Base-by-base conservation (phyloP, 106 monocot genomes). In the Amphibolis antarctica region DNA sequence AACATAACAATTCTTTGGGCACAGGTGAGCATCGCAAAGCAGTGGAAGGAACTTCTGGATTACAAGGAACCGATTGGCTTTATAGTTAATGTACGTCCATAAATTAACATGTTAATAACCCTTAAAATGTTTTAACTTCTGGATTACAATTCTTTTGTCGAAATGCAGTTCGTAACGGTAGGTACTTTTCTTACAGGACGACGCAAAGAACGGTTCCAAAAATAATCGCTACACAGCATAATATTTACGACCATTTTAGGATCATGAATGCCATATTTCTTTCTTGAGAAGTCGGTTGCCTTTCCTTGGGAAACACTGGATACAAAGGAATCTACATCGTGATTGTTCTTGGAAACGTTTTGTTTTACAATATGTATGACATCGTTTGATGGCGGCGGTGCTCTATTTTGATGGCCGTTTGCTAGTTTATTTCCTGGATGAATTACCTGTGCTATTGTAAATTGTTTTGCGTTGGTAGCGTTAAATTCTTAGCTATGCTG, bases 1-100 rank as follows among this genome's bases (percentile, higher is more conserved):
- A 28, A 4, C 6, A 18, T 28, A 43, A 24, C 18, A 9, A 18
- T 44, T 44, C 28, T 14, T 23, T 58, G 10, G 15, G 62, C 42
- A 51, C 71, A 92, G 92, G 19, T 80, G 52, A 92, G 84, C 79
- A 92, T 92, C 69, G 92, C 82, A 47, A 74, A 67, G 55, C 87
- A 92, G 66, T 92, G 92, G 92, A 92, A 92, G 76, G 82, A 84
- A 69, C 69, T 87, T 26, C 61, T 92, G 42, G 92, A 92, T 47
- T 79, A 74, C 77, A 76, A 84, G 23, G 87, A 92, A 10, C 20
- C 46, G 0, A 88, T 92, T 66, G 87, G 84, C 9, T 92, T 87
- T 72, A 74, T 88, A 44, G 62, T 88, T 67, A 87, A 92, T 70
- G 92, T 92, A 74, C 77, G 60, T 64, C 23, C 17, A 28, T 50